Evolutionary conservation across 129 eudicot genomes (phyloP).

Genomic region (Calendula officinalis): DNA sequence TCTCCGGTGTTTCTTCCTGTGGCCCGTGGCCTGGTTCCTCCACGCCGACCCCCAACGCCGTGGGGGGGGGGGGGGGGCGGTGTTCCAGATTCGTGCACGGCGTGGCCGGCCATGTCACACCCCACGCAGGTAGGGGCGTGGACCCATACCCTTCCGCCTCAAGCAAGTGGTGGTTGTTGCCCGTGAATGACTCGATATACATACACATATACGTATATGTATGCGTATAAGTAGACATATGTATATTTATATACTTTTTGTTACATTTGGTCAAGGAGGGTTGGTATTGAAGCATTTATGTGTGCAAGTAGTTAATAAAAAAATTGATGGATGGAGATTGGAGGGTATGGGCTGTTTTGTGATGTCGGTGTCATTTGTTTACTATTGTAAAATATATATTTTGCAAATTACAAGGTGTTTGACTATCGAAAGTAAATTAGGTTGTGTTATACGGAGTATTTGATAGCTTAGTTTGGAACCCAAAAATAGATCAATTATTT

Average conservation of each 20-base stretch:
- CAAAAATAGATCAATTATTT: conserved; percentile 21
- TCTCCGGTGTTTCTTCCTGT: no score
- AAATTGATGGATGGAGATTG: conserved; percentile 5
- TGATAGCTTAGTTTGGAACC: conserved; percentile 15
- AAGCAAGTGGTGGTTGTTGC: no score
- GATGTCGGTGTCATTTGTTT: conserved; percentile 10
- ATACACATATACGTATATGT: no score
- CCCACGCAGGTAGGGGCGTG: no score
- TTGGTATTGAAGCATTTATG: conserved; percentile 10
- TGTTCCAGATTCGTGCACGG: no score
- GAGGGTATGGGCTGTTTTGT: conserved; percentile 2
- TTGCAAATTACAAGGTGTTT: not conserved
- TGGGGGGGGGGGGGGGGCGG: no score
- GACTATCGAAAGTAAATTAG: not conserved
- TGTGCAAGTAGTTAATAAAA: conserved; percentile 12
- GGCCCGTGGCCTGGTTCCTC: no score
- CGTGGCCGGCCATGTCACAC: no score
- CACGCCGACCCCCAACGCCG: no score
- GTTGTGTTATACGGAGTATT: not conserved
- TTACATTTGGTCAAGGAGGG: conserved; percentile 23
- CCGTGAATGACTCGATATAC: no score
- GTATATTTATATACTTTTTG: not conserved
- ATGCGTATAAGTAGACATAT: not conserved
- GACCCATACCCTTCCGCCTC: no score
- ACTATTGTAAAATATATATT: not conserved